Evolutionary conservation across 768 basidiomycete genomes (phyloP), one percentile per base, ranked within the genome.

Genomic region (Auriscalpium orientale): DNA sequence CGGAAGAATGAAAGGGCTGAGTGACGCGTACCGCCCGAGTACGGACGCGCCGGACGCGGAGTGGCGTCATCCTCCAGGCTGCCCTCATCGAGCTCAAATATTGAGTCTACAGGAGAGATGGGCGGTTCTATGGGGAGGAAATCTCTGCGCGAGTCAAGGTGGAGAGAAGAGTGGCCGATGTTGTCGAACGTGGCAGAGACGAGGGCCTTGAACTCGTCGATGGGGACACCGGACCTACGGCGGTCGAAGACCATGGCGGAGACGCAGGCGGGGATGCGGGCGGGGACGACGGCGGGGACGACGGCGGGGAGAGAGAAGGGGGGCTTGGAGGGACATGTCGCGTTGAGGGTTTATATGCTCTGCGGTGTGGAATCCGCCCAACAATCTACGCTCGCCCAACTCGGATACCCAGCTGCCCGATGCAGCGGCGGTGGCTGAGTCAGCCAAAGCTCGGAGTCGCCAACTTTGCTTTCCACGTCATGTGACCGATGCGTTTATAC

Each of bases 151-250:
- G 50, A 11, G 22, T 37, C 21, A 46, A 58, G 46, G 16, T 36
- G 49, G 38, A 60, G 40, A 18, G 43, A 13, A 0, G 59, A 36
- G 52, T 18, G n/a, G 36, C 59, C 54, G 44, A 60, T 60, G 46
- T 53, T 9, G 54, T 60, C 59, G 46, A 60, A 58, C 4, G 59
- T 53, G 38, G 59, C 59, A 35, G 59, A 55, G 8, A 60, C 46
- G 54, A 60, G 47, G 3, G 57, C 57, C 13, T 47, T 55, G 57
- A 60, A 60, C 53, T 60, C 59, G 3, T 54, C 54, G 49, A 58
- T 43, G 43, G 49, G 34, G 40, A 51, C 35, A 46, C 35, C 20
- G 1, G 57, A 18, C 10, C 54, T 53, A 15, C 46, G 18, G 53
- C n/a, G 22, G n/a, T 21, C 15, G 43, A 46, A 28, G 6, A 46